These are phyloP conservation scores for Debaryomyces udenii DNA, from an alignment of 1,139 yeast genomes.

Conservation along the genomic window DNA sequence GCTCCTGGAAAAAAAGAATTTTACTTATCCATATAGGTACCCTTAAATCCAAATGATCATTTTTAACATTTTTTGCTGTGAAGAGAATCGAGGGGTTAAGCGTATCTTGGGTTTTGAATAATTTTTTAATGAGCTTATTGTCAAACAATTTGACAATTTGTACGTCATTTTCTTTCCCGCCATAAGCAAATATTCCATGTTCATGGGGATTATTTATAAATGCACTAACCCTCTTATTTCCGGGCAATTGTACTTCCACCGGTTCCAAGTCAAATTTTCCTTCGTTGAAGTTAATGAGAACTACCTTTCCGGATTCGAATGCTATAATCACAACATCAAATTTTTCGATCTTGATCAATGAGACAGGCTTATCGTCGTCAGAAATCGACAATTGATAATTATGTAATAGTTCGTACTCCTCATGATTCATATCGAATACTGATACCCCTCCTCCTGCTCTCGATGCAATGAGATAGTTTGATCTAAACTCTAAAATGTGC, in stretches of 20 bases:
- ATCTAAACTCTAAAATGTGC: slow-evolving; percentile 30
- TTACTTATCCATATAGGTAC: slow-evolving; percentile 69
- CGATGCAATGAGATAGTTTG: slow-evolving; percentile 42
- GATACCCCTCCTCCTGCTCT: slow-evolving; percentile 47
- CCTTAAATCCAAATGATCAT: slow-evolving; percentile 65
- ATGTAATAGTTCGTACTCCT: slow-evolving; percentile 30
- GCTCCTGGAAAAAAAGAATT: slow-evolving; percentile 46
- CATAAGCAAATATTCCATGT: slow-evolving; percentile 60
- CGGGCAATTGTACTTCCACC: slow-evolving; percentile 30
- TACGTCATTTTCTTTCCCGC: slow-evolving; percentile 74
- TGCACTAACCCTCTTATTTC: slow-evolving; percentile 48
- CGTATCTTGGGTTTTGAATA: slow-evolving; percentile 18
- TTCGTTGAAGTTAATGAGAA: slow-evolving; percentile 39
- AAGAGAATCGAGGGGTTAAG: slow-evolving; percentile 37
- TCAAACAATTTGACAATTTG: slow-evolving; percentile 50
- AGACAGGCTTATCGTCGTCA: slow-evolving; percentile 35
- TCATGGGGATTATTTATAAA: slow-evolving; percentile 49
- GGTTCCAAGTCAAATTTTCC: slow-evolving; percentile 35
- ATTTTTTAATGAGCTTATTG: slow-evolving; percentile 19
- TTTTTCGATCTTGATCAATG: slow-evolving; percentile 32
- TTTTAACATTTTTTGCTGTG: slow-evolving; percentile 67
- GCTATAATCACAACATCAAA: slow-evolving; percentile 41
- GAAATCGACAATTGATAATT: slow-evolving; percentile 29
- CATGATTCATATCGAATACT: slow-evolving; percentile 34
- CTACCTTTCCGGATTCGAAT: slow-evolving; percentile 53